These are phyloP conservation scores for Ceratocystis eucalypticola DNA, from an alignment of 2,329 filamentous ascomycete species.

Conservation along the genomic window DNA sequence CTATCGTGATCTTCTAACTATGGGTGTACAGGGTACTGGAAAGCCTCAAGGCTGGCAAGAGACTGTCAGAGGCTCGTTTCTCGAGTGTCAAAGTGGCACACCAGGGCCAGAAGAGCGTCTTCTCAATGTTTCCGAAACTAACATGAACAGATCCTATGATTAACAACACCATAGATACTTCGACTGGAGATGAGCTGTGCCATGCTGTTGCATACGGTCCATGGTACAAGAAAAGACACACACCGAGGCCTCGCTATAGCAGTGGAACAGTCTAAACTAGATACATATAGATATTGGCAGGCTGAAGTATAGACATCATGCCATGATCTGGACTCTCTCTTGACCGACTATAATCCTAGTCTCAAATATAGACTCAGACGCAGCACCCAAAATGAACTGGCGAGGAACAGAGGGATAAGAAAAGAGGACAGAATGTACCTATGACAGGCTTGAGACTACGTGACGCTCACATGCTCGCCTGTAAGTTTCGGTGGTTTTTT, in stretches of 20 bases:
- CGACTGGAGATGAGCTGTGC: neutral
- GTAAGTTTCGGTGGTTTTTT: neutral
- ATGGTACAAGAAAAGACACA: neutral
- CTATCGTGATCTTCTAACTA: neutral
- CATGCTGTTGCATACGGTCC: neutral
- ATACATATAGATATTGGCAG: neutral
- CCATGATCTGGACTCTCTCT: neutral
- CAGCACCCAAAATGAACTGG: neutral
- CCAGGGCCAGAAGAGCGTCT: conserved; percentile 51
- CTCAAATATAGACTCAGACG: neutral
- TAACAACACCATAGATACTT: neutral
- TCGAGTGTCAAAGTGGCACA: conserved; percentile 47
- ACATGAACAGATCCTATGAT: neutral
- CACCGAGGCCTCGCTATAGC: neutral
- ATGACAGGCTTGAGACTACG: neutral
- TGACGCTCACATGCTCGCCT: neutral
- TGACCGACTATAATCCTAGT: neutral
- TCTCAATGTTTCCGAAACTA: conserved; percentile 31
- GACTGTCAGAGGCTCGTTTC: conserved; percentile 63
- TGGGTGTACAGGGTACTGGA: conserved; percentile 55
- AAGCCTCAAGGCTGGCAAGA: conserved; percentile 60
- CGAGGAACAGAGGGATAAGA: neutral
- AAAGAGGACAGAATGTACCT: neutral
- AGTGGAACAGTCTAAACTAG: neutral
- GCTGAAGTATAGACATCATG: neutral